Conservation (phyloP, 192 early-diverging fungal species). For the Phycomyces nitens region DNA sequence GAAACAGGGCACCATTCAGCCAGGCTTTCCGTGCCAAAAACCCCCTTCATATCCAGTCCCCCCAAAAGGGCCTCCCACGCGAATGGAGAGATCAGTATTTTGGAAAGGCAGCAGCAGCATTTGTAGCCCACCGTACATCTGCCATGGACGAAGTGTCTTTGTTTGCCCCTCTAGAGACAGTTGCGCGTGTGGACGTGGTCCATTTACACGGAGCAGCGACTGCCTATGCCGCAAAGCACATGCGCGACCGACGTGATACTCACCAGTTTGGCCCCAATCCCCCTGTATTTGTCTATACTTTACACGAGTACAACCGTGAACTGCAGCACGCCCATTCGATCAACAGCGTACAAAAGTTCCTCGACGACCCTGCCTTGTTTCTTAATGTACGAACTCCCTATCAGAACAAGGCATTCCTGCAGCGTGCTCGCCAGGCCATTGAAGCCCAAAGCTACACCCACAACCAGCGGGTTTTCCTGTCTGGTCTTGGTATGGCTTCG, state of each 20-base stretch:
- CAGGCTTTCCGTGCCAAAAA: conserved; percentile 41
- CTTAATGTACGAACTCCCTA: conserved; percentile 37
- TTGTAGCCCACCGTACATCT: conserved; percentile 44
- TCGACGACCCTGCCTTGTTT: conserved; percentile 31
- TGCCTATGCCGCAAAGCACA: conserved; percentile 45
- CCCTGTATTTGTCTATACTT: conserved; percentile 54
- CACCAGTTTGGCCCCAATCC: conserved; percentile 39
- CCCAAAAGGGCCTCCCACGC: conserved; percentile 39
- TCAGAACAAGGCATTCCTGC: conserved; percentile 45
- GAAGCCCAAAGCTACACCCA: conserved; percentile 41
- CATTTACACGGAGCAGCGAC: conserved; percentile 55
- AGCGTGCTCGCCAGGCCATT: conserved; percentile 19
- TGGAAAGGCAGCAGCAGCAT: conserved; percentile 50
- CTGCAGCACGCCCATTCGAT: conserved; percentile 48
- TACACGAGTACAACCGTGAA: conserved; percentile 57
- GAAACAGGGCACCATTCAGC: conserved; percentile 41
- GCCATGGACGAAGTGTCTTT: conserved; percentile 45
- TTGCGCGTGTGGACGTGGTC: conserved; percentile 45
- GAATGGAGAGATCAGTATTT: conserved; percentile 60
- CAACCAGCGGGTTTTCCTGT: conserved; percentile 48
- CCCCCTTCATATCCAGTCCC: conserved; percentile 42
- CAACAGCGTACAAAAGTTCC: conserved; percentile 45
- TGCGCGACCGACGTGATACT: conserved; percentile 27
- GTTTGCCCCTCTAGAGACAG: conserved; percentile 33
- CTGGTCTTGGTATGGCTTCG: conserved; percentile 44